Percentiles rank a stretch among this genome's conserved stretches.
These are phyloP conservation scores for Podospora bellae-mahoneyi DNA, from an alignment of 495 filamentous ascomycete species.

Conservation along the genomic window DNA sequence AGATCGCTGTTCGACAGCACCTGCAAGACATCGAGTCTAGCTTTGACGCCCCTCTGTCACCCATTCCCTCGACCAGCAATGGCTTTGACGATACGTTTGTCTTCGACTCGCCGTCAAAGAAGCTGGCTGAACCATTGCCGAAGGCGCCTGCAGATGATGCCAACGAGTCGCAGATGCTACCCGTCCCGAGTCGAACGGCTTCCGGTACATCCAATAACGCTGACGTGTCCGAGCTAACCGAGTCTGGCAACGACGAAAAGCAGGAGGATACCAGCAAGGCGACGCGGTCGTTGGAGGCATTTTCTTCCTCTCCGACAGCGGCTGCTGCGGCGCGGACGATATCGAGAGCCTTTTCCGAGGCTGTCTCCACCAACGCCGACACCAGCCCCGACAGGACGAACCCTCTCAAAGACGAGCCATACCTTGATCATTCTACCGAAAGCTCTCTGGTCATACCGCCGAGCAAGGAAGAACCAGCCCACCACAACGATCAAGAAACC, in stretches of 20 bases:
- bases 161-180: conserved; percentile 27
- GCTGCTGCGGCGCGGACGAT: conserved; percentile 58
- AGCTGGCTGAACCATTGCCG: conserved; percentile 15
- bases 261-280: conserved; percentile 39
- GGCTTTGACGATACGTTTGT: conserved; percentile 62
- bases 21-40: conserved; percentile 87
- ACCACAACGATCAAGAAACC: conserved; percentile 25
- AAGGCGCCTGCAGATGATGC: conserved; percentile 10
- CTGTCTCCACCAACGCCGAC: conserved; percentile 28
- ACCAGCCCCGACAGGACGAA: conserved; percentile 12
- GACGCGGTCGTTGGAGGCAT: conserved; percentile 58
- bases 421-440: conserved; percentile 1
- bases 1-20: conserved; percentile 51
- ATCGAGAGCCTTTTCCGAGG: conserved; percentile 49
- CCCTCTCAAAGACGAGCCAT: not conserved
- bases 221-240: conserved; percentile 23
- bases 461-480: conserved; percentile 11
- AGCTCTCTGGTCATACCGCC: not conserved
- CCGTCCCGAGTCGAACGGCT: conserved; percentile 20
- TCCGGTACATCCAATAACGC: conserved; percentile 21
- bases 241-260: conserved; percentile 27
- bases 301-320: conserved; percentile 64
- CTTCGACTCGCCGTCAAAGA: conserved; percentile 50
- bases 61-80: conserved; percentile 40
- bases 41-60: conserved; percentile 61